A percentile compares a stretch with the other conserved stretches of the same genome.
phyloP scores from a whole-genome alignment of 2,329 filamentous ascomycete species.

The Aspergillus ibericus region DNA sequence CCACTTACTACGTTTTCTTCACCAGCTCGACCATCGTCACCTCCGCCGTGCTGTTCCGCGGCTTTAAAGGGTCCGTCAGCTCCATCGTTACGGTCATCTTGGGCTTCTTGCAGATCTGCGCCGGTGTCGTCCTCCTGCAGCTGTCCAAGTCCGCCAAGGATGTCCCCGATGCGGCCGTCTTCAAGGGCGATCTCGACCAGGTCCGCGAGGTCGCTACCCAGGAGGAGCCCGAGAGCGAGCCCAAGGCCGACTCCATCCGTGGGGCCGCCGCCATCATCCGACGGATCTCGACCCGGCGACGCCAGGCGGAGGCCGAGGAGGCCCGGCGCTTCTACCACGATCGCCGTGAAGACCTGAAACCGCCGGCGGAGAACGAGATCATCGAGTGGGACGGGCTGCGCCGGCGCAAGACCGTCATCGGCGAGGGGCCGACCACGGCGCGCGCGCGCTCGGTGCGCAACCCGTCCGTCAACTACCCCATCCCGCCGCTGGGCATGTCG shows the following conservation, averaged over 20 bases:
- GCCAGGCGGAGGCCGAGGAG: slow-evolving; percentile 78
- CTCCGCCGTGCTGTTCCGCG: slow-evolving; percentile 86
- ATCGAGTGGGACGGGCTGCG: slow-evolving; percentile 92
- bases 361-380: slow-evolving; percentile 74
- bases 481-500: slow-evolving; percentile 86
- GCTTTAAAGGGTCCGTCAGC: slow-evolving; percentile 81
- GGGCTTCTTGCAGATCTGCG: slow-evolving; percentile 91
- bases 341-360: slow-evolving; percentile 65
- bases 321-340: slow-evolving; percentile 77
- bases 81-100: slow-evolving; percentile 87
- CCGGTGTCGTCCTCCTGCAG: slow-evolving; percentile 87
- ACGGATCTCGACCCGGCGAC: slow-evolving; percentile 71
- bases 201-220: slow-evolving; percentile 93
- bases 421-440: slow-evolving; percentile 45
- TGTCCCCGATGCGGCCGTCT: slow-evolving; percentile 88
- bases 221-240: slow-evolving; percentile 93
- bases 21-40: slow-evolving; percentile 94
- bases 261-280: slow-evolving; percentile 86
- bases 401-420: slow-evolving; percentile 63
- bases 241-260: slow-evolving; percentile 93
- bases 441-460: slow-evolving; percentile 34
- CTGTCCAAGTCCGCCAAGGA: slow-evolving; percentile 98
- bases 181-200: slow-evolving; percentile 90
- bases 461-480: slow-evolving; percentile 50
- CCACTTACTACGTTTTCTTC: slow-evolving; percentile 98